Evolutionary conservation across 345 rosid genomes (phyloP).

Genomic region (Hibiscus tridactylites): DNA sequence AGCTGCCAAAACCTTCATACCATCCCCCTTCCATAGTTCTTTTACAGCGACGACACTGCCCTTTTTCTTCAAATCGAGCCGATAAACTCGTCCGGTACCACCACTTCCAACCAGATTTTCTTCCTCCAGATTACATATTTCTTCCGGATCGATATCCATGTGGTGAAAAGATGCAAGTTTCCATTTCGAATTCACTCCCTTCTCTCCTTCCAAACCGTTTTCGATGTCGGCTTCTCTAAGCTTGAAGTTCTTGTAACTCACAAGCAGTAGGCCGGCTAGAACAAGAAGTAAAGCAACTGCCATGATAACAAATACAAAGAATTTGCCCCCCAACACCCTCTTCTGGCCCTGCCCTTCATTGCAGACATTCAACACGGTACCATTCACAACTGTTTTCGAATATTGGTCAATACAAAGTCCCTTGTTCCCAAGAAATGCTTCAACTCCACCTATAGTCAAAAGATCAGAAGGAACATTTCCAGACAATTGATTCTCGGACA

Average conservation of each 20-base stretch:
- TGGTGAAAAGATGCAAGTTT: conserved; percentile 59
- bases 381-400: conserved; percentile 11
- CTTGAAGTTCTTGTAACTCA: conserved; percentile 47
- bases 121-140: conserved; percentile 56
- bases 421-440: conserved; percentile 49
- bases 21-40: conserved; percentile 48
- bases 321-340: conserved; percentile 19
- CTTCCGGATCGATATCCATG: conserved; percentile 64
- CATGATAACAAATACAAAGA: conserved; percentile 35
- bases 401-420: conserved; percentile 49
- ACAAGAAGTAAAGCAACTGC: conserved; percentile 33
- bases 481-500: conserved; percentile 53
- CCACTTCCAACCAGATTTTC: conserved; percentile 69
- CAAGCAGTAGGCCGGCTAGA: conserved; percentile 36
- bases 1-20: conserved; percentile 43
- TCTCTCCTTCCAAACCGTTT: conserved; percentile 21
- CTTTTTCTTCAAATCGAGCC: conserved; percentile 63
- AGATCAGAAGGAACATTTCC: conserved; percentile 62
- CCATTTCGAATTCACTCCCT: conserved; percentile 36
- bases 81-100: conserved; percentile 77
- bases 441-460: conserved; percentile 50
- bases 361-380: conserved; percentile 35
- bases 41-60: conserved; percentile 68
- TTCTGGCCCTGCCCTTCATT: conserved; percentile 20
- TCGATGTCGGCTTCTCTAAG: conserved; percentile 21